phyloP scores from a whole-genome alignment of 495 filamentous ascomycete species.

The Neurospora sp. region DNA sequence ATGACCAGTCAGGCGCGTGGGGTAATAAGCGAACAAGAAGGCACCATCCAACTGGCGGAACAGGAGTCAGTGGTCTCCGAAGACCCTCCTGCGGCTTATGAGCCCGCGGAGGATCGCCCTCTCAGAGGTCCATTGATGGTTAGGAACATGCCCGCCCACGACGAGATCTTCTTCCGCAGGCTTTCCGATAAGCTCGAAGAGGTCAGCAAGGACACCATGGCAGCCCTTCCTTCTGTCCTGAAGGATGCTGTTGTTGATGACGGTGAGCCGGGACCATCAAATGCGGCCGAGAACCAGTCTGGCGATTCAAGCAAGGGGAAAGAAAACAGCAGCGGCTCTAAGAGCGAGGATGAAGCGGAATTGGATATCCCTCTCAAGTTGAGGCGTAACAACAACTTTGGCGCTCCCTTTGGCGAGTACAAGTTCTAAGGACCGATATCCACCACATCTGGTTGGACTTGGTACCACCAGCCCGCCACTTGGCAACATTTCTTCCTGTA shows the following conservation, averaged over 20 bases:
- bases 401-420: slow-evolving; percentile 28
- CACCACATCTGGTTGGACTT: neutral
- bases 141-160: slow-evolving; percentile 33
- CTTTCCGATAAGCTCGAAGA: slow-evolving; percentile 35
- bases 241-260: slow-evolving; percentile 14
- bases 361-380: slow-evolving; percentile 47
- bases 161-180: slow-evolving; percentile 35
- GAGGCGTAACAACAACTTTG: slow-evolving; percentile 53
- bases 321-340: slow-evolving; percentile 13
- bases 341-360: slow-evolving; percentile 29
- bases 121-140: slow-evolving; percentile 37
- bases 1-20: slow-evolving; percentile 4
- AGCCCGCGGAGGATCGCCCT: slow-evolving; percentile 23
- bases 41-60: neutral
- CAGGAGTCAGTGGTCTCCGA: neutral
- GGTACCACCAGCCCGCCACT: neutral
- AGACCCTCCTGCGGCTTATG: slow-evolving; percentile 15
- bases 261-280: slow-evolving; percentile 1
- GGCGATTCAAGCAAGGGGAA: slow-evolving; percentile 8
- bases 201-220: slow-evolving; percentile 21
- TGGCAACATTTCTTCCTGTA: neutral
- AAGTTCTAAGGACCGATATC: slow-evolving; percentile 1
- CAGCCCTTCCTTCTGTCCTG: slow-evolving; percentile 31
- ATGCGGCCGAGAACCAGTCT: neutral
- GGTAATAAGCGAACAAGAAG: slow-evolving; percentile 3